These are phyloP conservation scores for Miscanthus sacchariflorus DNA, from an alignment of 202 grass and related monocot genomes.

Conservation along the genomic window DNA sequence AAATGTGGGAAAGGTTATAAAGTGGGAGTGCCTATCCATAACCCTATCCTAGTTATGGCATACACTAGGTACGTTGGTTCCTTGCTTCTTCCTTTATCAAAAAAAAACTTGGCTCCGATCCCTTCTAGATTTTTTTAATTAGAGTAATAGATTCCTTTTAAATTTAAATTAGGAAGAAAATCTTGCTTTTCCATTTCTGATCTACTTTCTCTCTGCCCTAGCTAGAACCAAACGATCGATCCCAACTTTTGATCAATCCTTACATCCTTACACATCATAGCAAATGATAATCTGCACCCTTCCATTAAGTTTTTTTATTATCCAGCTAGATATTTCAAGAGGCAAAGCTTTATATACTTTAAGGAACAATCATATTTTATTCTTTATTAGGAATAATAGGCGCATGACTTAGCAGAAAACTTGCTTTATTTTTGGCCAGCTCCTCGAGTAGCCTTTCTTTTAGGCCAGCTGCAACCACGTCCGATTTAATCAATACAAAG, in stretches of 20 bases:
- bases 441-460: neutral
- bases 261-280: neutral
- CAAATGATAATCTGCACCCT: neutral
- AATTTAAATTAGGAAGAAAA: neutral
- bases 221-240: neutral
- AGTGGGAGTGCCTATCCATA: neutral
- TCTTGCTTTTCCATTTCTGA: conserved; percentile 2
- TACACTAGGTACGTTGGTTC: neutral
- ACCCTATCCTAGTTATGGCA: neutral
- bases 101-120: neutral
- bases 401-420: neutral
- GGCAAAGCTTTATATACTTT: neutral
- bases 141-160: neutral
- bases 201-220: neutral
- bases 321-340: neutral
- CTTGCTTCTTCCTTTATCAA: neutral
- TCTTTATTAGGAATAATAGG: neutral
- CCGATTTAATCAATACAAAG: neutral
- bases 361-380: neutral
- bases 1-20: neutral
- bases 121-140: neutral
- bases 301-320: neutral
- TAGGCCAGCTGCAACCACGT: neutral
- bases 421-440: neutral
- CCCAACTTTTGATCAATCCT: neutral